A percentile compares a stretch with the other conserved stretches of the same genome.
Conservation (phyloP, 768 basidiomycete species). For the Cystobasidium onofrii region DNA sequence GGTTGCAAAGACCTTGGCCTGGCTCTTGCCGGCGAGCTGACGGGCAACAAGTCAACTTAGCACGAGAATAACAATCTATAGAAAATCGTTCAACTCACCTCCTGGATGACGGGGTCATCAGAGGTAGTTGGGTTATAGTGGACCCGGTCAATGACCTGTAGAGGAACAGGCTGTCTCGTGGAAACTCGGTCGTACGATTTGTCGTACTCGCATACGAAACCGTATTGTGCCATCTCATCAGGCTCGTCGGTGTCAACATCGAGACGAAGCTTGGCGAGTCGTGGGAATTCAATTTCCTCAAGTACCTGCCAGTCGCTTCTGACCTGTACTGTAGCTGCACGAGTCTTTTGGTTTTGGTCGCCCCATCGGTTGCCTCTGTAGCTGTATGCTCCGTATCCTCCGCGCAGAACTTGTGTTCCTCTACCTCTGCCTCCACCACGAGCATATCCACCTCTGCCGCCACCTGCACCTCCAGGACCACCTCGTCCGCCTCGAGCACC, state of each 20-base stretch:
- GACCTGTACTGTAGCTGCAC: constrained; percentile 89
- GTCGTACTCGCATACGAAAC: constrained; percentile 84
- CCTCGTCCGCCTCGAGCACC: constrained; percentile 38
- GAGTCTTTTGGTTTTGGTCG: constrained; percentile 66
- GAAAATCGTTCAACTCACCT: constrained; percentile 52
- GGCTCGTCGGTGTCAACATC: constrained; percentile 73
- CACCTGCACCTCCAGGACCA: constrained; percentile 9
- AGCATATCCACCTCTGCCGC: constrained; percentile 36
- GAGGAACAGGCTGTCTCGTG: constrained; percentile 80
- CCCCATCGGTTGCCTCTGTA: constrained; percentile 40
- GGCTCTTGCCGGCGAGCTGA: constrained; percentile 69
- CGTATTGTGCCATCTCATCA: constrained; percentile 77
- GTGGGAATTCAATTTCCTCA: constrained; percentile 94
- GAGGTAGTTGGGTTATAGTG: constrained; percentile 97
- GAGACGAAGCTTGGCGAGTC: constrained; percentile 80
- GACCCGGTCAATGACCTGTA: constrained; percentile 86
- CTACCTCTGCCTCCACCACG: constrained; percentile 46
- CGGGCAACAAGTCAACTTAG: neutral
- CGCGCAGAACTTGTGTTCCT: constrained; percentile 37
- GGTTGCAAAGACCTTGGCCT: constrained; percentile 83
- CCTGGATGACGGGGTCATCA: constrained; percentile 92
- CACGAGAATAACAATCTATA: constrained; percentile 15
- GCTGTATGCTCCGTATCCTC: constrained; percentile 51
- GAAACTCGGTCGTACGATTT: constrained; percentile 91
- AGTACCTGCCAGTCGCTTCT: constrained; percentile 86